Base-by-base conservation (phyloP, 176 grass and related monocot species). In the Triticum dicoccoides region DNA sequence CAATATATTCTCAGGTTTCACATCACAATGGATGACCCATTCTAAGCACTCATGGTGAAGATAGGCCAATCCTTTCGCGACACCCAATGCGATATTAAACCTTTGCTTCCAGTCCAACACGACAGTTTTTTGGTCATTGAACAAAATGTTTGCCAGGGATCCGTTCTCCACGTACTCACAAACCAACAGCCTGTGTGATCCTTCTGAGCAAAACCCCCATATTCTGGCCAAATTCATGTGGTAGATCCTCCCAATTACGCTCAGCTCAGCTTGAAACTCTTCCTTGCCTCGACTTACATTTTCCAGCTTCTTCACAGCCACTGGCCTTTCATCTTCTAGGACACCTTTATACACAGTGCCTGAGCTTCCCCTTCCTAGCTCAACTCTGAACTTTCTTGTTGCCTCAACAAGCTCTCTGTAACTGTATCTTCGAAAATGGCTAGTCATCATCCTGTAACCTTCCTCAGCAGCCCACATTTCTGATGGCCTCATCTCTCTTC, bases 131-230 rank as follows among this genome's bases (percentile, higher is more conserved):
- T 27, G 25, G 32, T 56, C 73, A 80, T 33, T 78, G 78, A 88
- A 91, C 59, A 91, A 37, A 27, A 76, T 74, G 11, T 51, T 91
- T 42, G 86, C 81, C 29, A 91, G 62, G 61, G 89, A 91, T 69
- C 85, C 85, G 58, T 91, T 91, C 41, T 91, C 85, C 5, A 82
- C 30, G 45, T 77, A 91, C 59, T 91, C 89, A 63, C 34, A 91
- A 32, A 91, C 76, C 61, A 91, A 80, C 62, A 91, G 56, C 58
- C 76, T 82, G 52, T 88, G 69, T 0, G 68, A 88, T 21, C 61
- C 56, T 42, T 91, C 89, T 21, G 85, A 85, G 69, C 89, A 91
- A 51, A 81, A 77, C 6, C 86, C 86, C 86, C 89, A 88, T 39
- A 91, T 79, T 79, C 89, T 91, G 17, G 88, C 89, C 42, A 86